phyloP scores from a whole-genome alignment of 1,139 yeast genomes.

The Candida tetrigidarum region DNA sequence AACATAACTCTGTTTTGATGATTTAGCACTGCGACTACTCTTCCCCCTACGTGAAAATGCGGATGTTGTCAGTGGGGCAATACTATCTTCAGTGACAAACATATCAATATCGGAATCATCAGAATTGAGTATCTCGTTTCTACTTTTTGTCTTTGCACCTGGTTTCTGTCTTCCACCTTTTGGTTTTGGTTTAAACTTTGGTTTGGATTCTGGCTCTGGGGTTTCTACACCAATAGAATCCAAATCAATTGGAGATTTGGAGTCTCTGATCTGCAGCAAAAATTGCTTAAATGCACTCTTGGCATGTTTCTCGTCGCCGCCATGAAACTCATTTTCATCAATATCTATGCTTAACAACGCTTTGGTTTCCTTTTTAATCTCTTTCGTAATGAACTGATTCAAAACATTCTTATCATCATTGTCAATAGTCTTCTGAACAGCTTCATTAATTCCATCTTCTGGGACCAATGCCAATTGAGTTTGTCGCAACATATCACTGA shows the following conservation, averaged over 20 bases:
- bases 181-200: slow-evolving; percentile 6
- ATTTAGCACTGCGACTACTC: neutral
- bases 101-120: slow-evolving; percentile 18
- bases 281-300: slow-evolving; percentile 34
- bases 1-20: slow-evolving; percentile 7
- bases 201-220: too few relatives aligned
- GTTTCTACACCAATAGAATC: slow-evolving; percentile 2
- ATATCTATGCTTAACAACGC: slow-evolving; percentile 52
- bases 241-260: slow-evolving; percentile 13
- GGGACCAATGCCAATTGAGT: slow-evolving; percentile 74
- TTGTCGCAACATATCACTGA: slow-evolving; percentile 62
- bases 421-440: slow-evolving; percentile 72
- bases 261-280: slow-evolving; percentile 28
- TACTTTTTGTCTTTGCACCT: slow-evolving; percentile 8
- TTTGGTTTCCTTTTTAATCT: slow-evolving; percentile 64
- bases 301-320: slow-evolving; percentile 32
- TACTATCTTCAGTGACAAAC: slow-evolving; percentile 10
- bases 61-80: neutral
- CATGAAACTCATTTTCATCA: slow-evolving; percentile 35
- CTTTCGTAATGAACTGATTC: slow-evolving; percentile 67
- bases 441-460: slow-evolving; percentile 74
- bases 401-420: slow-evolving; percentile 82
- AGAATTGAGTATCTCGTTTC: slow-evolving; percentile 10
- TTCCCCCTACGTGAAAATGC: neutral
- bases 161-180: neutral